Conservation (phyloP, 2,329 filamentous ascomycete genomes). For the Whalleya microplaca region DNA sequence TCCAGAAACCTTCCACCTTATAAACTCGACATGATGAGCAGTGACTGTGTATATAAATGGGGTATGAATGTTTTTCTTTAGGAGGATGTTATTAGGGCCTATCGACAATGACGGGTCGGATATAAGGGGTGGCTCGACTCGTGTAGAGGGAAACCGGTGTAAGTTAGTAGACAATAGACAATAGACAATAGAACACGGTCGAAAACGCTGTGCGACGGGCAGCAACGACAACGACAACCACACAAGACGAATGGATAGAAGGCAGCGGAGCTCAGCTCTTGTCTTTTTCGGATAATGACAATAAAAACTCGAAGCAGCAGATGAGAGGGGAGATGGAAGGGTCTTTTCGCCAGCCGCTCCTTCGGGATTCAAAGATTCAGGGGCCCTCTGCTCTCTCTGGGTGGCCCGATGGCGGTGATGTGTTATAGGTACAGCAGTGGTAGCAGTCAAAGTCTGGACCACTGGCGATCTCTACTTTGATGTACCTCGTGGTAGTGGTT, state of each 20-base stretch:
- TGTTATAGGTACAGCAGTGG: constrained; percentile 20
- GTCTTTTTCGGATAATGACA: constrained; percentile 14
- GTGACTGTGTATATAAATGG: background rate
- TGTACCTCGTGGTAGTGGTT: constrained; percentile 19
- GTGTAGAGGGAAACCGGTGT: background rate
- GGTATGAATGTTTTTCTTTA: background rate
- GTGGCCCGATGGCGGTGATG: constrained; percentile 26
- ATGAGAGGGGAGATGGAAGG: constrained; percentile 17
- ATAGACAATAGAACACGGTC: constrained; percentile 16
- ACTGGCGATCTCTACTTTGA: constrained; percentile 33
- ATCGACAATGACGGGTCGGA: background rate
- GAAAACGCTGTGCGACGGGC: constrained; percentile 8
- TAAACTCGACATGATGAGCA: constrained; percentile 24
- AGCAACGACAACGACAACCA: constrained; percentile 3
- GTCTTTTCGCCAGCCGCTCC: constrained; percentile 23
- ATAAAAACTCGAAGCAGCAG: constrained; percentile 14
- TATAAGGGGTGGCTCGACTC: background rate
- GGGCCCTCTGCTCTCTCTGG: constrained; percentile 29
- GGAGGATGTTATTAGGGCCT: background rate
- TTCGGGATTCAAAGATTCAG: constrained; percentile 23
- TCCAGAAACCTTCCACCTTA: constrained; percentile 14
- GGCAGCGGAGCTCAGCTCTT: constrained; percentile 26
- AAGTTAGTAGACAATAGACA: background rate
- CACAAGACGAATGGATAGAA: constrained; percentile 10
- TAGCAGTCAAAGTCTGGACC: constrained; percentile 25